Base-by-base conservation (phyloP, 345 rosid genomes). In the Conringia planisiliqua region DNA sequence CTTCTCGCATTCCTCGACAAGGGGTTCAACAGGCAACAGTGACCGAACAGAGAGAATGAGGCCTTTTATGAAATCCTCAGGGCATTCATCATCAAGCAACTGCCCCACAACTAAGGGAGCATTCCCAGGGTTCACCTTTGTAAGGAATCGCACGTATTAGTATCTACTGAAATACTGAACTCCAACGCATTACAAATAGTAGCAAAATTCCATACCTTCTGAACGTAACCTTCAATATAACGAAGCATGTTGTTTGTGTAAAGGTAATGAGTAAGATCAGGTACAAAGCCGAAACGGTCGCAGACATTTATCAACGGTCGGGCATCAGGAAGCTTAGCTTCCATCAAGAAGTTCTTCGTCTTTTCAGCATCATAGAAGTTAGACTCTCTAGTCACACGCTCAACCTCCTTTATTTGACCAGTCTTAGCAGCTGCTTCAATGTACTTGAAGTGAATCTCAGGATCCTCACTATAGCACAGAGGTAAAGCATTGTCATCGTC, bases 241-340 rank as follows among this genome's bases (percentile, higher is more conserved):
- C 99, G 99, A 51, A 90, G 98, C 99, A 85, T 83, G 83, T 87
- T 91, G 81, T 79, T 96, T 58, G 93, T 59, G 85, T 96, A 96
- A 14, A 96, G 94, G 85, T 96, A 92, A 82, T 92, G 99, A 7
- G 97, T 96, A 51, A 96, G 93, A 79, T 92, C 99, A 29, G 96
- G 93, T 67, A 92, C 99, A 84, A 83, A 96, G 54, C 99, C 95
- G 81, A 92, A 96, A 14, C 99, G 98, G 70, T 96, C 99, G 64
- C 99, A 96, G 70, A 96, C 98, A 88, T 94, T 94, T 71, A 94
- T 94, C 76, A 94, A 76, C 14, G 97, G 98, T 68, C 98, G 85
- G n/a, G 98, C 98, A 88, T 96, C 99, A 44, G 99, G 98, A 81
- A 96, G 98, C 78, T 96, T 90, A 77, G 96, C 94, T 85, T 96